These are phyloP conservation scores for Casuarina cunninghamiana DNA, from an alignment of 306 rosid genomes.

Conservation along the genomic window DNA sequence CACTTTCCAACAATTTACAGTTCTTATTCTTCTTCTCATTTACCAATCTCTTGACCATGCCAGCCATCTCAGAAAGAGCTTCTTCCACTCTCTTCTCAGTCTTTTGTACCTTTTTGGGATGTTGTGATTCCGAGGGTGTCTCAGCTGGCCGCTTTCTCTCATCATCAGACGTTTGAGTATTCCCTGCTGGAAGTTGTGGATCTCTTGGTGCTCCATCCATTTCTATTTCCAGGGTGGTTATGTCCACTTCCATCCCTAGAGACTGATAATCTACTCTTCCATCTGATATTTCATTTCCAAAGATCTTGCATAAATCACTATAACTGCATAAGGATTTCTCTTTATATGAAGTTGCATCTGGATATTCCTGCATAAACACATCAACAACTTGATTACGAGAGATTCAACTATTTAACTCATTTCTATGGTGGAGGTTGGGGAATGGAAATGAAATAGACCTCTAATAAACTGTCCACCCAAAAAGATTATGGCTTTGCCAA, in stretches of 20 bases:
- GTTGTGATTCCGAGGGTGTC: constrained; percentile 15
- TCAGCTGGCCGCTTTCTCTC: constrained; percentile 38
- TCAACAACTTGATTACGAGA: constrained; percentile 1
- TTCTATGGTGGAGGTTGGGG: not conserved
- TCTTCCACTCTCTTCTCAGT: constrained; percentile 40
- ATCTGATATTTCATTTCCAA: constrained; percentile 36
- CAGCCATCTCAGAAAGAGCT: constrained; percentile 60
- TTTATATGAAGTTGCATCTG: constrained; percentile 51
- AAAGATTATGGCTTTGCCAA: no score
- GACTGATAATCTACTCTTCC: constrained; percentile 28
- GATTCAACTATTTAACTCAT: not conserved
- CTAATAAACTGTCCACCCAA: no score
- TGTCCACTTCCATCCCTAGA: constrained; percentile 24
- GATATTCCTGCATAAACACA: constrained; percentile 60
- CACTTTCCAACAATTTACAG: constrained; percentile 42
- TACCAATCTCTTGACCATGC: constrained; percentile 50
- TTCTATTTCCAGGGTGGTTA: constrained; percentile 30
- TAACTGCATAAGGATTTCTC: constrained; percentile 41
- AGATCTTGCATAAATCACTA: constrained; percentile 54
- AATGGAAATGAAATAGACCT: not conserved
- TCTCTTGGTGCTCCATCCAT: constrained; percentile 27
- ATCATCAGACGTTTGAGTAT: constrained; percentile 16
- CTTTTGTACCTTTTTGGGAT: constrained; percentile 26
- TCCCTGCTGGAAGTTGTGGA: constrained; percentile 20
- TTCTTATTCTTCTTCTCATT: constrained; percentile 34